Conservation (phyloP, 495 filamentous ascomycete species). For the Immersiella caudata region DNA sequence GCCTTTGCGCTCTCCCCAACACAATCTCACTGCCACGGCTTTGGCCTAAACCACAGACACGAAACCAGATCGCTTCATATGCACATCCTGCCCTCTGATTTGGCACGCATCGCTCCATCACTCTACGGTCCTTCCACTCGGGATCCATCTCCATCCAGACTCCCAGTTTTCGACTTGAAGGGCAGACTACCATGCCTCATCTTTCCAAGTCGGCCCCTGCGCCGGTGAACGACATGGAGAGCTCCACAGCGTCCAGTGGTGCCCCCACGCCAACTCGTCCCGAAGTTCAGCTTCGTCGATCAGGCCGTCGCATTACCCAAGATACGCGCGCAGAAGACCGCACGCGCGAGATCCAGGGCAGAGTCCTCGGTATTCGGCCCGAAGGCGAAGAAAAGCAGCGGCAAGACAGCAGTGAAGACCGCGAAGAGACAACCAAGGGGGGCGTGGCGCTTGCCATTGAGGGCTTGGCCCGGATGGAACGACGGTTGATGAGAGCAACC, state of each 20-base stretch:
- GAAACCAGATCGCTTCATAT: not conserved
- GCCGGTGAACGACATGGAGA: not conserved
- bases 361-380: conserved; percentile 22
- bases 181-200: not conserved
- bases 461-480: conserved; percentile 37
- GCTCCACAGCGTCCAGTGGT: not conserved
- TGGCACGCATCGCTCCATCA: not conserved
- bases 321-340: conserved; percentile 17
- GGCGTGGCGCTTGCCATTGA: conserved; percentile 34
- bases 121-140: not conserved
- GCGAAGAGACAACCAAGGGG: conserved; percentile 20
- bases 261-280: conserved; percentile 16
- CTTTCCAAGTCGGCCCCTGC: not conserved
- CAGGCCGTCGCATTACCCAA: conserved; percentile 25
- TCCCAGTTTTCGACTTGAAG: not conserved
- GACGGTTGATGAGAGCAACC: conserved; percentile 28
- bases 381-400: not conserved
- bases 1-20: not conserved
- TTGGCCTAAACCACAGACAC: not conserved
- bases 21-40: not conserved
- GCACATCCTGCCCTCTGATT: not conserved
- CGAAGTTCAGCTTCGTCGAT: conserved; percentile 31
- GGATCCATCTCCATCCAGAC: not conserved
- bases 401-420: conserved; percentile 17
- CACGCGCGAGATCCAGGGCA: conserved; percentile 22